Base-by-base conservation (phyloP, 257 asterid genomes). In the Fraxinus pennsylvanica region DNA sequence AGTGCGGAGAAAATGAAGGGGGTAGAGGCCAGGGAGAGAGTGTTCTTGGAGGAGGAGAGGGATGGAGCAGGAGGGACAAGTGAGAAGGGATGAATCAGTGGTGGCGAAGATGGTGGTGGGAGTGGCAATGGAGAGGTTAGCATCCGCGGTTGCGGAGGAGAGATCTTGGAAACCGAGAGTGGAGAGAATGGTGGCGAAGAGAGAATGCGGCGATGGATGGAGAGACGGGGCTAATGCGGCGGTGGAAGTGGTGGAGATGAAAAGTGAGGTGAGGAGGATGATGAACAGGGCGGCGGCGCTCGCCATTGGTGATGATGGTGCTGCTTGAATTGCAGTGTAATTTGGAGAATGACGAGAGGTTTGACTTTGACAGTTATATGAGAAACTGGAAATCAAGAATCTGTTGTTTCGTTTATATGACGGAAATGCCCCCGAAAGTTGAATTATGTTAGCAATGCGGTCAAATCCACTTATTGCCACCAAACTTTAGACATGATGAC, bases 61-160 rank as follows among this genome's bases (percentile, higher is more conserved):
- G 68, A 82, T 29, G 74, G 93, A 91, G 74, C 97, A 92, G 14
- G 93, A 78, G 9, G 93, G 94, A 84, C 98, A 94, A 0, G 96
- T 89, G 72, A 84, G 84, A 78, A 94, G 85, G 25, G 97, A 85
- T 59, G 93, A 80, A 65, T 89, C 90, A 0, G 92, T 77, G 59
- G 91, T 89, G 78, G 96, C 96, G 81, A 94, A 94, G 77, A 94
- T 84, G 81, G 97, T 94, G 80, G 77, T 70, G 73, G 98, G 96
- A 8, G 82, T 68, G 78, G 68, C 25, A 79, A 75, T 36, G 81
- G 94, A 81, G 81, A 89, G 78, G 27, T 81, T 82, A 1, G 85
- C 79, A 0, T 81, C 75, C 68, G 84, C 38, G 81, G 87, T 76
- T 79, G 89, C 90, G 61, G 77, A 13, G 71, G 95, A 81, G 30